Conservation (phyloP, 176 grass and related monocot species). For the Musa troglodytarum region DNA sequence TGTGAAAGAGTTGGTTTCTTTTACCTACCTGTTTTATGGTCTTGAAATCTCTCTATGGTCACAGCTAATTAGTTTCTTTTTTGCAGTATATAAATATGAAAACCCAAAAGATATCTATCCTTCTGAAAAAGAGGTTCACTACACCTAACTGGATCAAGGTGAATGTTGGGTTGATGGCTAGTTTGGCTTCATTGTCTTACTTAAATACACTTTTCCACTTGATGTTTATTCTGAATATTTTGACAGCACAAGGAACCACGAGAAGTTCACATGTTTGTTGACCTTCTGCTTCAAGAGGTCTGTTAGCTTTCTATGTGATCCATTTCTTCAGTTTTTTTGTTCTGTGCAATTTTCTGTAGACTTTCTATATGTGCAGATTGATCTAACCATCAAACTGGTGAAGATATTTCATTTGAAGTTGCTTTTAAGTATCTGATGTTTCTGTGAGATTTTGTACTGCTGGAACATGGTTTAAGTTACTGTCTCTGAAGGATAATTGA, state of each 20-base stretch:
- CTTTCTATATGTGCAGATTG: not conserved
- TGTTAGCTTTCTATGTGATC: not conserved
- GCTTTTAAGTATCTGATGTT: too few species aligned
- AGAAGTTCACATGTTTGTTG: constrained; percentile 99
- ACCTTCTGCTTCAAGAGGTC: constrained; percentile 97
- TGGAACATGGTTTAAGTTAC: too few species aligned
- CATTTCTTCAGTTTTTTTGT: not conserved
- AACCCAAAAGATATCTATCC: constrained; percentile 86
- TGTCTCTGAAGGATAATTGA: not conserved
- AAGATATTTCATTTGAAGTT: too few species aligned
- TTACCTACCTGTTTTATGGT: not conserved
- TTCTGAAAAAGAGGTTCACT: constrained; percentile 90
- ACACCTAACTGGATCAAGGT: constrained; percentile 97
- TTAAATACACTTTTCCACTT: constrained; percentile 22
- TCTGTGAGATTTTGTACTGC: too few species aligned
- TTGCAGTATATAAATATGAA: constrained; percentile 92
- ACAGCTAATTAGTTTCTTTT: constrained; percentile 25
- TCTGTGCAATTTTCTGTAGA: not conserved
- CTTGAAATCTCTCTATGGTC: not conserved
- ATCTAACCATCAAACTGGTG: not conserved
- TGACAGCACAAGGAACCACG: constrained; percentile 97
- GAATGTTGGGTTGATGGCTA: not conserved
- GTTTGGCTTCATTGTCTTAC: constrained; percentile 8
- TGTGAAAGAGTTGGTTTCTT: not conserved
- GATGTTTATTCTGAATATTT: constrained; percentile 26